A percentile compares a stretch with the other conserved stretches of the same genome.
Evolutionary conservation across 257 asterid species (phyloP).

Genomic region (Penstemon davidsonii): DNA sequence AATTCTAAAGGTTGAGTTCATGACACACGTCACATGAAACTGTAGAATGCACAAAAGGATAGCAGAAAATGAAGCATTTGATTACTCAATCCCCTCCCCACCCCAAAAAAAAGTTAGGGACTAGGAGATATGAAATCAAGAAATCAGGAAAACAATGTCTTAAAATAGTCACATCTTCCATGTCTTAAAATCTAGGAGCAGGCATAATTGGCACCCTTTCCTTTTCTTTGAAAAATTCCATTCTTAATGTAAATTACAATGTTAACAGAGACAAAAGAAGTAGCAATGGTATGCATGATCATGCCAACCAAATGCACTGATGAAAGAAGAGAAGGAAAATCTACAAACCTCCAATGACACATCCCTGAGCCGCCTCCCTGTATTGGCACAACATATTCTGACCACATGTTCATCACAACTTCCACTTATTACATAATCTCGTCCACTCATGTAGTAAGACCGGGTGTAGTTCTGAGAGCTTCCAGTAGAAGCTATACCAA

Average conservation of each 20-base stretch:
- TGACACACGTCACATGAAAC: background rate
- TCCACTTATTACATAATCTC: slow-evolving; percentile 92
- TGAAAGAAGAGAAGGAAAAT: slow-evolving; percentile 19
- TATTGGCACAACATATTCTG: slow-evolving; percentile 85
- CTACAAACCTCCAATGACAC: slow-evolving; percentile 71
- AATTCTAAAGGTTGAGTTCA: slow-evolving; percentile 9
- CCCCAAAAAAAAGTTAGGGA: too few relatives aligned
- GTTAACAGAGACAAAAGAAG: slow-evolving; percentile 6
- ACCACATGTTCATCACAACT: slow-evolving; percentile 94
- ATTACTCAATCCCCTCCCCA: too few relatives aligned
- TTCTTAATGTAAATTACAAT: background rate
- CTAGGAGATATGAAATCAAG: too few relatives aligned
- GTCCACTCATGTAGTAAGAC: slow-evolving; percentile 87
- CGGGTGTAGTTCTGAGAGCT: slow-evolving; percentile 89
- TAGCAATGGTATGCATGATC: background rate
- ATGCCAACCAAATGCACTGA: slow-evolving; percentile 21
- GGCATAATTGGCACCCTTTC: background rate
- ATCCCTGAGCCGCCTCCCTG: slow-evolving; percentile 91
- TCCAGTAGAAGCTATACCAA: slow-evolving; percentile 73
- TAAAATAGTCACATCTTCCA: background rate
- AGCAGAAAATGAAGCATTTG: too few relatives aligned
- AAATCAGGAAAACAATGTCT: too few relatives aligned
- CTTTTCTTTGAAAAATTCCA: slow-evolving; percentile 1
- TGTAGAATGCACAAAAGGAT: too few relatives aligned
- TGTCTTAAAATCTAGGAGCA: background rate